Conservation (phyloP, 1,284 basidiomycete genomes). For the Ustilago loliicola region DNA sequence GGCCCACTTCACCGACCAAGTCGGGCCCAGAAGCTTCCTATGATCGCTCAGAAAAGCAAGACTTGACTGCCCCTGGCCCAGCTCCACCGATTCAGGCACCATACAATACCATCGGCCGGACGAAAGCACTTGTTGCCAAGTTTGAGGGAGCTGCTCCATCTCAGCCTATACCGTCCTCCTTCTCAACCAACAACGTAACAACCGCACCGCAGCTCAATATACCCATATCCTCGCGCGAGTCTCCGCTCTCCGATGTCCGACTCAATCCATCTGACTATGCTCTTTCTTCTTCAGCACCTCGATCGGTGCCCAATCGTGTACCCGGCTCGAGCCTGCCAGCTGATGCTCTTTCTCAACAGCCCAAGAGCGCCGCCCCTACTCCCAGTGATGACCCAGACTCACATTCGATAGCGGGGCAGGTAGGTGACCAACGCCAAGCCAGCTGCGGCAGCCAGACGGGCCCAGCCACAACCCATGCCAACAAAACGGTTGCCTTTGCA, state of each 20-base stretch:
- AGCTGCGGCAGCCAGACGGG: conserved; percentile 22
- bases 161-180: neutral
- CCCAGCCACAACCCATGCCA: conserved; percentile 11
- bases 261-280: neutral
- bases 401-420: neutral
- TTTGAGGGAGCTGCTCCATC: conserved; percentile 30
- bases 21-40: conserved; percentile 10
- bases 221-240: conserved; percentile 8
- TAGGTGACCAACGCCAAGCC: conserved; percentile 15
- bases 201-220: conserved; percentile 12
- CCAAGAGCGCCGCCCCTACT: neutral
- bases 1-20: conserved; percentile 19
- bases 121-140: conserved; percentile 53
- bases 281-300: neutral
- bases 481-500: conserved; percentile 62
- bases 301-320: conserved; percentile 26
- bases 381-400: neutral
- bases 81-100: conserved; percentile 13
- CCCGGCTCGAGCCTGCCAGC: conserved; percentile 39
- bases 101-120: conserved; percentile 22
- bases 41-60: conserved; percentile 23
- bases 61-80: conserved; percentile 8
- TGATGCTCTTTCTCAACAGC: neutral
- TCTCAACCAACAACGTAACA: neutral
- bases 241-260: conserved; percentile 6